phyloP scores from a whole-genome alignment of 1,139 yeast genomes.

The Suhomyces chickasaworum region DNA sequence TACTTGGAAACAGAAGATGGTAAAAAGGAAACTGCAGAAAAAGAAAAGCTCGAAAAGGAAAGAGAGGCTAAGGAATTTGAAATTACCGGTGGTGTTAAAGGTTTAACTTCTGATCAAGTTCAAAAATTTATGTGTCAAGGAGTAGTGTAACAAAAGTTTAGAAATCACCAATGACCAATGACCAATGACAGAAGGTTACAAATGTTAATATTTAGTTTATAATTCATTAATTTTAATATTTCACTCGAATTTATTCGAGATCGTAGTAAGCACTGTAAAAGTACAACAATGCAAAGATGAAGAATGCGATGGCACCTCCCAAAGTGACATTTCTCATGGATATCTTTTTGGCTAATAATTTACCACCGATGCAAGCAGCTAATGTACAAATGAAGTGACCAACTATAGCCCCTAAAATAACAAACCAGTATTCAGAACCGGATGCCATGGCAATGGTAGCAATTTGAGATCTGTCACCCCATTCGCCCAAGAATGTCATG shows the following conservation, averaged over 20 bases:
- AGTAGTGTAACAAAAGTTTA: slow-evolving; percentile 13
- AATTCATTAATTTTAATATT: neutral
- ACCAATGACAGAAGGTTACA: neutral
- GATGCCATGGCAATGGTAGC: slow-evolving; percentile 99
- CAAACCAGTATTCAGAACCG: slow-evolving; percentile 89
- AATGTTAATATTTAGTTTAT: neutral
- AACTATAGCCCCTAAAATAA: slow-evolving; percentile 82
- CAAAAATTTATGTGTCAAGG: slow-evolving; percentile 48
- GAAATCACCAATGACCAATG: too few species aligned
- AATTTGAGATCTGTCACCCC: slow-evolving; percentile 98
- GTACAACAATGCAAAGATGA: slow-evolving; percentile 79
- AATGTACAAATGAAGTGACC: slow-evolving; percentile 93
- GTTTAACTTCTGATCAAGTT: slow-evolving; percentile 41
- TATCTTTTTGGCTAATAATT: slow-evolving; percentile 81
- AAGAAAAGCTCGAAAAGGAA: slow-evolving; percentile 30
- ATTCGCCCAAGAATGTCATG: slow-evolving; percentile 96
- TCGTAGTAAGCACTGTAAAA: slow-evolving; percentile 62
- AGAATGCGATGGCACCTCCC: slow-evolving; percentile 86
- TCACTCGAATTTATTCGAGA: slow-evolving; percentile 18
- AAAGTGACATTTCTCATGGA: slow-evolving; percentile 90
- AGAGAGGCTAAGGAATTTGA: slow-evolving; percentile 31
- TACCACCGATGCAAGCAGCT: slow-evolving; percentile 94
- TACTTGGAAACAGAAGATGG: slow-evolving; percentile 45
- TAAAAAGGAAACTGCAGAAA: slow-evolving; percentile 31
- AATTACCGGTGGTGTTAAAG: slow-evolving; percentile 36